These are phyloP conservation scores for Ustilago shanxiensis DNA, from an alignment of 1,284 basidiomycete species.

Conservation along the genomic window DNA sequence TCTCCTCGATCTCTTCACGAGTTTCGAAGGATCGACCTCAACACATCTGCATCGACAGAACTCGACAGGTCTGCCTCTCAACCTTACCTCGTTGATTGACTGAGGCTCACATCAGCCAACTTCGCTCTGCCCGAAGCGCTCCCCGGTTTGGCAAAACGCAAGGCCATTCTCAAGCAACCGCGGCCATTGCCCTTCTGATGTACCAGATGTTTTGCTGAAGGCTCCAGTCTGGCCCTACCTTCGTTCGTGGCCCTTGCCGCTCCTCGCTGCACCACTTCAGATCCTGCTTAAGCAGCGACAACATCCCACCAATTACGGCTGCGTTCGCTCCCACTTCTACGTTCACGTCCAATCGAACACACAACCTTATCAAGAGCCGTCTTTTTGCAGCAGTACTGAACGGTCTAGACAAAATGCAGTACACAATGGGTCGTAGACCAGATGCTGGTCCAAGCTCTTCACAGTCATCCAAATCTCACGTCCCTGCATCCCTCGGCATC, in stretches of 20 bases:
- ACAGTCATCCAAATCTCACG: slow-evolving; percentile 12
- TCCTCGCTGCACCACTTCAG: neutral
- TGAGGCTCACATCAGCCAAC: neutral
- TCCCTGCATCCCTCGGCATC: slow-evolving; percentile 46
- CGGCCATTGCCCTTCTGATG: neutral
- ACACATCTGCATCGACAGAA: too few species aligned
- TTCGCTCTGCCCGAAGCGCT: neutral
- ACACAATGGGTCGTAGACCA: slow-evolving; percentile 3
- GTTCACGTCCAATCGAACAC: neutral
- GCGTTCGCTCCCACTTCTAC: neutral
- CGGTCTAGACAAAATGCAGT: slow-evolving; percentile 5
- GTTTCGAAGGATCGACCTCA: neutral
- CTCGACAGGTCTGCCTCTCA: too few species aligned
- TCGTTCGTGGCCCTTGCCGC: neutral
- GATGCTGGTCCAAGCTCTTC: neutral
- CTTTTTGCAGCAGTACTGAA: neutral
- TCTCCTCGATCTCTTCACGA: neutral
- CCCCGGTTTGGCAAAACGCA: neutral
- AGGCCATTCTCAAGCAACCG: neutral
- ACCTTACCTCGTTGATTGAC: too few species aligned
- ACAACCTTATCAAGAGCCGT: neutral
- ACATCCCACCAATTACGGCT: too few species aligned
- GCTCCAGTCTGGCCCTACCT: neutral
- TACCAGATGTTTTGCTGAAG: slow-evolving; percentile 7
- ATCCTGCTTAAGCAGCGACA: neutral